phyloP scores from a whole-genome alignment of 208 protist genomes.

The Wallacemonas collosoma region DNA sequence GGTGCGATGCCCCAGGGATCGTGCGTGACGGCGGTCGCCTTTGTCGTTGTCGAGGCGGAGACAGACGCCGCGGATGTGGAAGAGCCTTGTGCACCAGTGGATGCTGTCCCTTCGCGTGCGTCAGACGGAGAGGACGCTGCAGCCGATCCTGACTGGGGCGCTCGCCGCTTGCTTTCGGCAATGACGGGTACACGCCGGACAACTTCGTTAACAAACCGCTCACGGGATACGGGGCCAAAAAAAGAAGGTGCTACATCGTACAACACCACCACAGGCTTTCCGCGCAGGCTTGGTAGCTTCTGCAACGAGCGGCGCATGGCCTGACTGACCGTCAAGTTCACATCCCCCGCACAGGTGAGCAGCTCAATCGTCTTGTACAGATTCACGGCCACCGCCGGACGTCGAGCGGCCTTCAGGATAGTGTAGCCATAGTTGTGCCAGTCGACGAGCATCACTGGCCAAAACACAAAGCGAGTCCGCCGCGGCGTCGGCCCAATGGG shows the following conservation, averaged over 20 bases:
- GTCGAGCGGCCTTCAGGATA: slow-evolving; percentile 62
- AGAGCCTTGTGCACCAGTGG: no score
- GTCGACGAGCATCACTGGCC: slow-evolving; percentile 81
- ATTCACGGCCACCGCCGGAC: slow-evolving; percentile 46
- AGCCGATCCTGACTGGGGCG: no score
- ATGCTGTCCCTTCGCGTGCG: no score
- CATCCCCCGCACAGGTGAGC: slow-evolving; percentile 52
- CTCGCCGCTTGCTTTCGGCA: neutral
- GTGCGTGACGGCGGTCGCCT: neutral
- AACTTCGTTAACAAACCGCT: slow-evolving; percentile 55
- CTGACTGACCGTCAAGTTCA: slow-evolving; percentile 84
- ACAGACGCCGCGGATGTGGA: no score
- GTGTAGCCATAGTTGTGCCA: slow-evolving; percentile 94
- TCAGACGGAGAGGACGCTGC: no score
- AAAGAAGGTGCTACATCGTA: slow-evolving; percentile 80
- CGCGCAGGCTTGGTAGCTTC: neutral
- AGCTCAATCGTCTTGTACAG: slow-evolving; percentile 79
- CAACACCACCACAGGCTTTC: slow-evolving; percentile 46
- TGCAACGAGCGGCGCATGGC: slow-evolving; percentile 61
- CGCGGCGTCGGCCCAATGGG: neutral
- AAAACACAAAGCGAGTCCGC: slow-evolving; percentile 28
- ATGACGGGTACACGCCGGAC: slow-evolving; percentile 28
- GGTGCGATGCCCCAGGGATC: slow-evolving; percentile 55
- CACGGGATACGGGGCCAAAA: slow-evolving; percentile 53
- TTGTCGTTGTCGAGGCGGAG: neutral